phyloP scores from a whole-genome alignment of 805 yeast species.

The Myxozyma kluyveri region DNA sequence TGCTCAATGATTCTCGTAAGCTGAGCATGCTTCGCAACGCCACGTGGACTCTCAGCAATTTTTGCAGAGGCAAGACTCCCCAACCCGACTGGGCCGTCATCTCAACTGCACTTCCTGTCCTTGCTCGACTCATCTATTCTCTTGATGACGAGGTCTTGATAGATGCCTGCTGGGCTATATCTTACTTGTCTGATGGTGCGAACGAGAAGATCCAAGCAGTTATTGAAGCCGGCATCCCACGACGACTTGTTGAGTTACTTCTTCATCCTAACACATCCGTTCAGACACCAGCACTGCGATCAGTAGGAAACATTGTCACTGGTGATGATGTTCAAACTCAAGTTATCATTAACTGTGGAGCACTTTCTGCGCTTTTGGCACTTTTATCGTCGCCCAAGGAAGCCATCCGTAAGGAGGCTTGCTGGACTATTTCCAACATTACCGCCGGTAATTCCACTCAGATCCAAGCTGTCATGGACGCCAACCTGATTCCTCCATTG shows the following conservation, averaged over 20 bases:
- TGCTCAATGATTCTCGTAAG: slow-evolving; percentile 79
- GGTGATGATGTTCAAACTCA: slow-evolving; percentile 97
- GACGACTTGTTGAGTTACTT: slow-evolving; percentile 86
- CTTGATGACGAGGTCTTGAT: slow-evolving; percentile 89
- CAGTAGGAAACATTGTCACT: slow-evolving; percentile 96
- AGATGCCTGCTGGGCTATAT: slow-evolving; percentile 98
- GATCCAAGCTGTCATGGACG: slow-evolving; percentile 94
- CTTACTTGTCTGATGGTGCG: slow-evolving; percentile 90
- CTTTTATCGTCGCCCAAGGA: slow-evolving; percentile 83
- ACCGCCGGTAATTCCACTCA: slow-evolving; percentile 96
- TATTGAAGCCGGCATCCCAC: slow-evolving; percentile 92
- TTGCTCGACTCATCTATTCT: slow-evolving; percentile 86
- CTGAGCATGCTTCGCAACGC: slow-evolving; percentile 87
- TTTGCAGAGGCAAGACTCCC: slow-evolving; percentile 95
- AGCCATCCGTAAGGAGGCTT: slow-evolving; percentile 91
- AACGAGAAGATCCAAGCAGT: slow-evolving; percentile 94
- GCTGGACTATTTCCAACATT: slow-evolving; percentile 98
- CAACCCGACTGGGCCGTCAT: slow-evolving; percentile 94
- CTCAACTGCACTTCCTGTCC: slow-evolving; percentile 81
- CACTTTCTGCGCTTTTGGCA: slow-evolving; percentile 77
- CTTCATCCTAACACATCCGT: slow-evolving; percentile 74
- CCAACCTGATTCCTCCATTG: slow-evolving; percentile 88
- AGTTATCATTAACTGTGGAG: slow-evolving; percentile 89
- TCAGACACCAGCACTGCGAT: slow-evolving; percentile 96
- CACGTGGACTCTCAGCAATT: slow-evolving; percentile 94